phyloP scores from a whole-genome alignment of 495 filamentous ascomycete genomes.

The Sabuloglossum arenarium region DNA sequence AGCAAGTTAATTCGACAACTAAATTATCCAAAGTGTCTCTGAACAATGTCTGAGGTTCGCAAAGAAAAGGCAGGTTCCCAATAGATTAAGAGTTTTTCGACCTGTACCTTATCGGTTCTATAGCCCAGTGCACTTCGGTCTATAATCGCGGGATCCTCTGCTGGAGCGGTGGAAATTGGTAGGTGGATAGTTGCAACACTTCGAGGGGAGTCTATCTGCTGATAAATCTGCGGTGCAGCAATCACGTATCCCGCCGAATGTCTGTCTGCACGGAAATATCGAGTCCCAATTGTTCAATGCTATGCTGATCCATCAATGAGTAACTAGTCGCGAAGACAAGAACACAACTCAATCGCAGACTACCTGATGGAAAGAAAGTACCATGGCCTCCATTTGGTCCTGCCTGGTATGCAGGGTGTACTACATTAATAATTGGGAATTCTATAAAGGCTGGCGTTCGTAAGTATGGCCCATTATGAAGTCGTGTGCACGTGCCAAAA shows the following conservation, averaged over 20 bases:
- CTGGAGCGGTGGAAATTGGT: constrained; percentile 92
- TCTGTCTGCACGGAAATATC: constrained; percentile 18
- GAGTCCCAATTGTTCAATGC: neutral
- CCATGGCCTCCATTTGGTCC: constrained; percentile 85
- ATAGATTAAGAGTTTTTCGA: neutral
- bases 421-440: constrained; percentile 91
- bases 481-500: neutral
- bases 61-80: neutral
- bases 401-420: constrained; percentile 97
- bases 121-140: constrained; percentile 67
- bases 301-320: constrained; percentile 4
- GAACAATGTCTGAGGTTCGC: neutral
- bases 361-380: constrained; percentile 66
- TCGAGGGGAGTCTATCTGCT: neutral
- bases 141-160: constrained; percentile 71
- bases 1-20: neutral
- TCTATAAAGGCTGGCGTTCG: constrained; percentile 88
- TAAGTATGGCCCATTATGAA: constrained; percentile 21
- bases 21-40: neutral
- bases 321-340: constrained; percentile 91
- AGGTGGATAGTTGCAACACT: constrained; percentile 6
- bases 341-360: constrained; percentile 73
- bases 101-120: neutral
- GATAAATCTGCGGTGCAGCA: constrained; percentile 26
- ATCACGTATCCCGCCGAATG: constrained; percentile 98